phyloP scores from a whole-genome alignment of 441 rosid species.

The Brassica balearica region DNA sequence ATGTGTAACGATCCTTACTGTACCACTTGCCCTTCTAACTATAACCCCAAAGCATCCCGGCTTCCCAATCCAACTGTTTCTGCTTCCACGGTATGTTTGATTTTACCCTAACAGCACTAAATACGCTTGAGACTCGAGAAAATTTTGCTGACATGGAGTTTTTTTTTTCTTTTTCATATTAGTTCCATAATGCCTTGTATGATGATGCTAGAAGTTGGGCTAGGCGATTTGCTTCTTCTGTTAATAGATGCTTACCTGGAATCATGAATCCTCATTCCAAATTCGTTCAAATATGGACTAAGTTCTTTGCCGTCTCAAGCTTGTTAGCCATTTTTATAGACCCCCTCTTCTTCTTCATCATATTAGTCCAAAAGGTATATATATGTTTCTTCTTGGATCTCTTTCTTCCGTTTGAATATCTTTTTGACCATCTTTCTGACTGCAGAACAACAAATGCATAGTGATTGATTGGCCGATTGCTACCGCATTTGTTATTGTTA shows the following conservation, averaged over 20 bases:
- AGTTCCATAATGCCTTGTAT: constrained; percentile 2
- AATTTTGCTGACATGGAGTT: not conserved
- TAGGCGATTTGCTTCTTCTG: not conserved
- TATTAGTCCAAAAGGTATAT: constrained; percentile 2
- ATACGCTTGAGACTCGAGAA: not conserved
- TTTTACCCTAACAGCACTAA: not conserved
- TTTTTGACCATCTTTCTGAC: not conserved
- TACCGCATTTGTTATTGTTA: not conserved
- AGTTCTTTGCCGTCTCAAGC: not conserved
- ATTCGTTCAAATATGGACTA: not conserved
- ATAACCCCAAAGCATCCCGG: not conserved
- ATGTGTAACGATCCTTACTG: not conserved
- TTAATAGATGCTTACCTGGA: constrained; percentile 4
- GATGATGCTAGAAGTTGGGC: constrained; percentile 6
- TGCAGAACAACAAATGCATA: constrained; percentile 13
- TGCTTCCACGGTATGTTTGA: not conserved
- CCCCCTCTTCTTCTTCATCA: not conserved
- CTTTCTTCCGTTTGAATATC: not conserved
- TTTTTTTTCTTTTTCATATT: not conserved
- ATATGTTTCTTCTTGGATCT: not conserved
- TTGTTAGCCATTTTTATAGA: constrained; percentile 6
- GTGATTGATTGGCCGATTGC: not conserved
- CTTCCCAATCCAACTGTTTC: not conserved
- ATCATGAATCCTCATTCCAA: constrained; percentile 13
- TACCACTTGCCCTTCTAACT: not conserved